These are phyloP conservation scores for Glarea lozoyensis DNA, from an alignment of 495 filamentous ascomycete genomes.

Conservation along the genomic window DNA sequence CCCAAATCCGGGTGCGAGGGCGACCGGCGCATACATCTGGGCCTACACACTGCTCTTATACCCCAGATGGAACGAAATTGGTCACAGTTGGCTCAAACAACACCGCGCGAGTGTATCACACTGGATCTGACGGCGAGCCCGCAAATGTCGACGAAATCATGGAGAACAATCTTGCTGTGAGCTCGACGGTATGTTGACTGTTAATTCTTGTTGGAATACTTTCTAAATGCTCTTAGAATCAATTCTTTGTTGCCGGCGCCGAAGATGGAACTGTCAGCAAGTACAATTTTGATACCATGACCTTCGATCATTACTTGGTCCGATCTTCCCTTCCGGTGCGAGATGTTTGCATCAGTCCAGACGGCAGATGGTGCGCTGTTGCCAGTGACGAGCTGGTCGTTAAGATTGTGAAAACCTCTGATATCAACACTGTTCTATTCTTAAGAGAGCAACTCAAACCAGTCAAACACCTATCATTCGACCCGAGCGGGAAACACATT, in stretches of 20 bases:
- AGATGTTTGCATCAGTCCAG: conserved; percentile 75
- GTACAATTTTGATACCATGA: conserved; percentile 68
- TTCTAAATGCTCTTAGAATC: conserved; percentile 41
- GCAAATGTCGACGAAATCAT: conserved; percentile 79
- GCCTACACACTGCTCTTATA: conserved; percentile 44
- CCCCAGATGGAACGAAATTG: conserved; percentile 45
- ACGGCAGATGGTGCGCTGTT: conserved; percentile 85
- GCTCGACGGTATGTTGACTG: conserved; percentile 49
- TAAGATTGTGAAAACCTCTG: conserved; percentile 73
- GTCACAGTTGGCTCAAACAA: conserved; percentile 88
- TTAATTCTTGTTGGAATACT: neutral
- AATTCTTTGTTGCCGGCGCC: conserved; percentile 76
- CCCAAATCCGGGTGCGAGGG: conserved; percentile 35
- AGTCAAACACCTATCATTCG: conserved; percentile 85
- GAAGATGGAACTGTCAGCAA: conserved; percentile 91
- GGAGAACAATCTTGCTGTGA: conserved; percentile 70
- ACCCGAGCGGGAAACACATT: conserved; percentile 67
- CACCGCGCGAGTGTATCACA: conserved; percentile 81
- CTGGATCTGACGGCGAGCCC: conserved; percentile 84
- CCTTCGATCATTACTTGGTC: conserved; percentile 69
- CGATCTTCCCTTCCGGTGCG: conserved; percentile 76
- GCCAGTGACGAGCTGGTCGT: conserved; percentile 92
- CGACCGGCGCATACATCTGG: conserved; percentile 45
- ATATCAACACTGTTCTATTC: conserved; percentile 63
- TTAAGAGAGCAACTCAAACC: conserved; percentile 74